Percentiles rank a stretch among this genome's conserved stretches.
These are phyloP conservation scores for Blastomyces emzantsi DNA, from an alignment of 2,329 filamentous ascomycete genomes.

Conservation along the genomic window DNA sequence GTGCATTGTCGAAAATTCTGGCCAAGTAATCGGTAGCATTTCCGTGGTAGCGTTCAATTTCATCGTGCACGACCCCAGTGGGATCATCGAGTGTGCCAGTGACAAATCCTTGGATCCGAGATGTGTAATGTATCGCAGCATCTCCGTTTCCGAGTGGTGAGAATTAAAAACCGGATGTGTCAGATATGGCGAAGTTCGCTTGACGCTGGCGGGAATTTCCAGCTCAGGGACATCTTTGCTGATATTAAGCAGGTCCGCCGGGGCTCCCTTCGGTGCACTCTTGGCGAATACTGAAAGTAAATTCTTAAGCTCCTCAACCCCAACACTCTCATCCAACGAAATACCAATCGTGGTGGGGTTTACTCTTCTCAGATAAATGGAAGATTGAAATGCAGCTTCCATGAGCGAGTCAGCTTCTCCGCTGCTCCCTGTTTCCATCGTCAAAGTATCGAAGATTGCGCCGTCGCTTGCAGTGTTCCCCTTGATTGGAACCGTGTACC, in stretches of 20 bases:
- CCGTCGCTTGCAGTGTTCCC: conserved; percentile 48
- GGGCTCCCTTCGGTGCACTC: conserved; percentile 30
- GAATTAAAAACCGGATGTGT: conserved; percentile 92
- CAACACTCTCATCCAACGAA: conserved; percentile 68
- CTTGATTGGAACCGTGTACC: conserved; percentile 53
- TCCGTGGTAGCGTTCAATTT: conserved; percentile 92
- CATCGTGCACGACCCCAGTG: conserved; percentile 95
- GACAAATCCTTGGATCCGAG: conserved; percentile 92
- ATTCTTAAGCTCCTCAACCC: conserved; percentile 47
- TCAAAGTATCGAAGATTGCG: conserved; percentile 71
- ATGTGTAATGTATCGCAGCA: conserved; percentile 87
- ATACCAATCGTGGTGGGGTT: conserved; percentile 57
- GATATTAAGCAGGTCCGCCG: conserved; percentile 21
- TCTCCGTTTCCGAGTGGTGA: conserved; percentile 89
- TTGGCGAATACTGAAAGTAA: conserved; percentile 50
- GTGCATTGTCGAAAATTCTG: conserved; percentile 69
- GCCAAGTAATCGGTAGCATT: conserved; percentile 77
- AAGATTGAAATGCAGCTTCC: conserved; percentile 42
- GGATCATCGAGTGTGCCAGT: conserved; percentile 94
- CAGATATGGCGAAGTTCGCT: conserved; percentile 65
- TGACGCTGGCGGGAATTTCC: conserved; percentile 46
- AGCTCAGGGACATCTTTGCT: conserved; percentile 31
- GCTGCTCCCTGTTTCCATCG: conserved; percentile 50
- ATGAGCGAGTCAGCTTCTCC: conserved; percentile 46
- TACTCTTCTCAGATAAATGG: conserved; percentile 56